Evolutionary conservation across 371 early-diverging fungal genomes (phyloP).

Genomic region (Batkoa obscura): DNA sequence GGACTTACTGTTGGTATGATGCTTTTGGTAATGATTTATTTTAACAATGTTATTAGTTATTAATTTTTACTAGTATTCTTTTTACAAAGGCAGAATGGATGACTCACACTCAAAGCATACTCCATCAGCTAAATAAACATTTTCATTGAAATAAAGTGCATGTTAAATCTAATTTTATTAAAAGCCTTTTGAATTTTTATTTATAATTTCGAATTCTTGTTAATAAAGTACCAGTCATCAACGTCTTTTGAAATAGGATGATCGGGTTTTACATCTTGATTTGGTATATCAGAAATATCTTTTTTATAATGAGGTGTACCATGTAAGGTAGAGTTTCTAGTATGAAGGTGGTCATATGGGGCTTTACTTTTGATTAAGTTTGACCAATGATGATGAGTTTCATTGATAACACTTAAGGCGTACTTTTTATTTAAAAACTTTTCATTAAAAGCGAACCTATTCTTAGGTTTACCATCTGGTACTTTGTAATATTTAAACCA

Average conservation of each 20-base stretch:
- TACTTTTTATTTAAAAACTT: background rate
- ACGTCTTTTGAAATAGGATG: background rate
- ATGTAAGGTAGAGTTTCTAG: background rate
- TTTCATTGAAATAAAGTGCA: too few species aligned
- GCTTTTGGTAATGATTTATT: too few species aligned
- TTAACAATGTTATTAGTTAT: too few species aligned
- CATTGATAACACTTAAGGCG: background rate
- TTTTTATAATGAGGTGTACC: background rate
- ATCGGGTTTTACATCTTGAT: too few species aligned
- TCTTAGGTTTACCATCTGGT: conserved; percentile 97
- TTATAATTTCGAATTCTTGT: too few species aligned
- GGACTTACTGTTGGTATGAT: too few species aligned
- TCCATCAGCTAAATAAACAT: too few species aligned
- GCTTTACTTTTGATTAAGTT: background rate
- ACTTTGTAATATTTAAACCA: conserved; percentile 99
- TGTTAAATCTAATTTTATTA: too few species aligned
- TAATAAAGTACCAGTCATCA: background rate
- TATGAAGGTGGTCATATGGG: background rate
- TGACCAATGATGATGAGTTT: conserved; percentile 1
- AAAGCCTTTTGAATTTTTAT: too few species aligned
- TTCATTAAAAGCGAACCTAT: conserved; percentile 78
- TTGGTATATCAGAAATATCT: background rate
- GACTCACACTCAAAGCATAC: too few species aligned
- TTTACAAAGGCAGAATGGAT: too few species aligned
- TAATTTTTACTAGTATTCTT: too few species aligned